A percentile compares a stretch with the other conserved stretches of the same genome.
phyloP scores from a whole-genome alignment of 495 filamentous ascomycete species.

The Podospora comata region DNA sequence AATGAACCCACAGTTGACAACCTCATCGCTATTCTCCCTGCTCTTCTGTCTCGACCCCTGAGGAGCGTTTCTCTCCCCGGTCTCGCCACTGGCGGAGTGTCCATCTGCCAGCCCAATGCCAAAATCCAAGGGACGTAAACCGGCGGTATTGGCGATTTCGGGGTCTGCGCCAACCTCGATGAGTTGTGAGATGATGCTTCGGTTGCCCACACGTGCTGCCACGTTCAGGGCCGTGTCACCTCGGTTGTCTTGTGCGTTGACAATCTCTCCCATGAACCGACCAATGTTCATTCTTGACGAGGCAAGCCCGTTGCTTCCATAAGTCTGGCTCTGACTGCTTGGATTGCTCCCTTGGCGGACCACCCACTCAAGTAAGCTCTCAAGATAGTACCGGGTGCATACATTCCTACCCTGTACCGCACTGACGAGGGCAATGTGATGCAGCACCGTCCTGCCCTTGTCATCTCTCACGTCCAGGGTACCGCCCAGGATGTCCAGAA shows the following conservation, averaged over 20 bases:
- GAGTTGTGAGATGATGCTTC: constrained; percentile 86
- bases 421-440: constrained; percentile 93
- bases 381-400: constrained; percentile 88
- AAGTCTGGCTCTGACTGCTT: constrained; percentile 50
- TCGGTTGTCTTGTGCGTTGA: constrained; percentile 86
- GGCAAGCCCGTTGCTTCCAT: constrained; percentile 21
- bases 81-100: constrained; percentile 45
- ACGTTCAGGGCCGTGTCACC: constrained; percentile 95
- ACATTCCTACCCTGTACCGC: constrained; percentile 84
- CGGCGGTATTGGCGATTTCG: constrained; percentile 81
- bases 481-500: constrained; percentile 82
- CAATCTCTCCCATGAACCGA: constrained; percentile 91
- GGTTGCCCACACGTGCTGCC: constrained; percentile 84
- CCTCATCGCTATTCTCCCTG: constrained; percentile 62
- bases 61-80: constrained; percentile 29
- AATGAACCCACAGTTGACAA: constrained; percentile 59
- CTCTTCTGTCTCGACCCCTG: constrained; percentile 46
- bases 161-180: constrained; percentile 91
- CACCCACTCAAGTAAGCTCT: constrained; percentile 88
- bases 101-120: constrained; percentile 68
- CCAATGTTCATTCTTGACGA: constrained; percentile 73
- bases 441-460: constrained; percentile 84
- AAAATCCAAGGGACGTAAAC: constrained; percentile 83
- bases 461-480: constrained; percentile 88
- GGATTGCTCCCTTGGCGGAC: constrained; percentile 73